phyloP scores from a whole-genome alignment of 1,139 yeast genomes.

The Torulaspora globosa region DNA sequence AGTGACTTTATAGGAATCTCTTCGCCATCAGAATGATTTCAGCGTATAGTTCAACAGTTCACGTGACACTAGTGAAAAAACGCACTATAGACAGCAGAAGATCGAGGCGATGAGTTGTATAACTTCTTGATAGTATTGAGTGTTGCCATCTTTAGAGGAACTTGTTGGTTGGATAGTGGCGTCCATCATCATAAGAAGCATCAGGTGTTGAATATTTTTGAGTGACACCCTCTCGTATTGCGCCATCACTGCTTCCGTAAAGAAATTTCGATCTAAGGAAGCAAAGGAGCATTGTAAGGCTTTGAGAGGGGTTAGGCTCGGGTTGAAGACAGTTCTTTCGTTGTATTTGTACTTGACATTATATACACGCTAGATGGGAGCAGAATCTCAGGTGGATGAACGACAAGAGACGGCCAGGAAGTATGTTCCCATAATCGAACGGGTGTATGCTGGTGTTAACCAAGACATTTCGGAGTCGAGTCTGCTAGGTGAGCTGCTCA shows the following conservation, averaged over 20 bases:
- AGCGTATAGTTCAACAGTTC: neutral
- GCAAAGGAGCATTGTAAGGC: conserved; percentile 2
- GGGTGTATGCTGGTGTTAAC: conserved; percentile 30
- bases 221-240: conserved; percentile 1
- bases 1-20: neutral
- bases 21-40: neutral
- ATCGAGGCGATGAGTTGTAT: neutral
- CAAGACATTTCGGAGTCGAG: conserved; percentile 30
- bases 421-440: conserved; percentile 27
- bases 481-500: conserved; percentile 32
- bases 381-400: conserved; percentile 12
- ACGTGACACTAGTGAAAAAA: conserved; percentile 1
- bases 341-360: conserved; percentile 4
- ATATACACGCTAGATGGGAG: conserved; percentile 9
- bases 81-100: neutral
- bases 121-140: neutral
- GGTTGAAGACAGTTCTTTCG: neutral
- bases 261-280: conserved; percentile 2
- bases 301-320: neutral
- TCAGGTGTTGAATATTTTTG: neutral
- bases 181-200: neutral
- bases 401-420: conserved; percentile 20
- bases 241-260: neutral
- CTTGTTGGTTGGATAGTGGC: neutral
- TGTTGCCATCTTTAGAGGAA: neutral